phyloP scores from a whole-genome alignment of 1,139 yeast species.

The Hansenula sp. region DNA sequence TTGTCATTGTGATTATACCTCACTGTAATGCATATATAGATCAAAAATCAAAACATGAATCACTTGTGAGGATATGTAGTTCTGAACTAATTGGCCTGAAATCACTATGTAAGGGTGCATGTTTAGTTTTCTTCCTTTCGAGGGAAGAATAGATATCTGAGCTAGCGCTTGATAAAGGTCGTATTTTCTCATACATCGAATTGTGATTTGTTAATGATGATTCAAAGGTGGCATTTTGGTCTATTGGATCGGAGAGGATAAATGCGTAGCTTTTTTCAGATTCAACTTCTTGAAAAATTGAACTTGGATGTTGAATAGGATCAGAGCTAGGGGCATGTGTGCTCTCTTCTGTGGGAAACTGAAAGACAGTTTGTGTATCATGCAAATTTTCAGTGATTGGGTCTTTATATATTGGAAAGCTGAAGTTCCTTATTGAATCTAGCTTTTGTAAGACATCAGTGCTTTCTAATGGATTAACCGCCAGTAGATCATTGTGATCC shows the following conservation, averaged over 20 bases:
- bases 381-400: too few species aligned
- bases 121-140: not conserved
- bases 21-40: not conserved
- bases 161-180: constrained; percentile 1
- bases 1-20: not conserved
- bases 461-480: too few species aligned
- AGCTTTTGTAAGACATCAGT: too few species aligned
- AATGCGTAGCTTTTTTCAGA: too few species aligned
- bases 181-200: too few species aligned
- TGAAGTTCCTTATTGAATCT: too few species aligned
- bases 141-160: not conserved
- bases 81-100: constrained; percentile 7
- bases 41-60: not conserved
- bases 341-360: too few species aligned
- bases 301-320: not conserved
- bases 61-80: constrained; percentile 3
- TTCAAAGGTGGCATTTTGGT: not conserved
- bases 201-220: not conserved
- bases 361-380: too few species aligned
- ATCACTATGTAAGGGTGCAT: not conserved
- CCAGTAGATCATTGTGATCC: too few species aligned
- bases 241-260: not conserved
- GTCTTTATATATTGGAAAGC: too few species aligned
- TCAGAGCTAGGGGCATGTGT: too few species aligned
- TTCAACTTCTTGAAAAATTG: too few species aligned